Conservation (phyloP, 495 filamentous ascomycete species). For the Trichoderma reesei region DNA sequence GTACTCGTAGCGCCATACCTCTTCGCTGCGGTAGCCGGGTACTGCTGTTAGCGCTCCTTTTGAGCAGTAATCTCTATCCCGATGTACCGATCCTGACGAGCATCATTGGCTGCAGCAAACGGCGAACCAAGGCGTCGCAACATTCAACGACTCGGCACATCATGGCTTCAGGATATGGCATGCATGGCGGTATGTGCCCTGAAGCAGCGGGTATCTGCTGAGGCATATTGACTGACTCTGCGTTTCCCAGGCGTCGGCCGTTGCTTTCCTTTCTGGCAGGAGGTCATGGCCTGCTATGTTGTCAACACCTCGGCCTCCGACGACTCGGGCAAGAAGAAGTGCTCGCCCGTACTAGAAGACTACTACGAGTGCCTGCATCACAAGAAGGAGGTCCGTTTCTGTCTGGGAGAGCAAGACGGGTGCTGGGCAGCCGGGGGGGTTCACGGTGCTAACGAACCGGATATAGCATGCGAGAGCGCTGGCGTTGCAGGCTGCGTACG, state of each 20-base stretch:
- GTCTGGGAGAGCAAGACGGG: not conserved
- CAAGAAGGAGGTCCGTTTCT: conserved; percentile 75
- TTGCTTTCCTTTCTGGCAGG: conserved; percentile 99
- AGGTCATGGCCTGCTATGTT: conserved; percentile 81
- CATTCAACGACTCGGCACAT: conserved; percentile 24
- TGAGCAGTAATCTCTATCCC: conserved; percentile 2
- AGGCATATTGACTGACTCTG: not conserved
- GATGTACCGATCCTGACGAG: conserved; percentile 2
- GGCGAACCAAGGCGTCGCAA: conserved; percentile 12
- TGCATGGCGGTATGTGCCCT: conserved; percentile 58
- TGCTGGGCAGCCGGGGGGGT: not conserved
- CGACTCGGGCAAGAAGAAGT: conserved; percentile 74
- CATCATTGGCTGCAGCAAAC: not conserved
- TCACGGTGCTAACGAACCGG: conserved; percentile 10
- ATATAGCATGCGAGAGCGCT: conserved; percentile 9
- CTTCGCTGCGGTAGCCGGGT: not conserved
- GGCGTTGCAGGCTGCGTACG: conserved; percentile 70
- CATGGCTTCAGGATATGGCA: conserved; percentile 78
- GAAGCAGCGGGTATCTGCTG: conserved; percentile 2
- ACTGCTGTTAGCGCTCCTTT: not conserved
- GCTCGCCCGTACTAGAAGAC: conserved; percentile 79
- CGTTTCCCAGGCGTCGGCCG: conserved; percentile 58
- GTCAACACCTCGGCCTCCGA: conserved; percentile 68
- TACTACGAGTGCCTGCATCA: conserved; percentile 99
- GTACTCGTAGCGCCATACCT: not conserved